Base-by-base conservation (phyloP, 176 grass and related monocot species). In the Aegilops speltoides region DNA sequence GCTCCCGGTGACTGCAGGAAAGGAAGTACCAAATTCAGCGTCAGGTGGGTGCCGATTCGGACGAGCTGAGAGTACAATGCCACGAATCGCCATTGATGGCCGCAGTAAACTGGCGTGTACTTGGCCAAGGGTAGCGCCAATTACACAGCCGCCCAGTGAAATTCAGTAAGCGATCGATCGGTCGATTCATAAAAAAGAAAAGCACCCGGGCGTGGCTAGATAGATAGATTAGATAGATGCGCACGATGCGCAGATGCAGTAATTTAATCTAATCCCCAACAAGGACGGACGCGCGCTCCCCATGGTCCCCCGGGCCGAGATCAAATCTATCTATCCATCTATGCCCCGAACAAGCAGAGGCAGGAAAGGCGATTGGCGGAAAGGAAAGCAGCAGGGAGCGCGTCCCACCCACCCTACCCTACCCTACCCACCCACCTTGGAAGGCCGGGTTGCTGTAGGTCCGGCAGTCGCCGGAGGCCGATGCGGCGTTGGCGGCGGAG, bases 371-470 rank as follows among this genome's bases (percentile, higher is more conserved):
- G 73, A 52, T 31, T 29, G 50, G 50, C 23, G 1, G 34, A 10
- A 10, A 75, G 29, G 20, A 4, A 4, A 34, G 10, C 7, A 20
- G 76, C 33, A 16, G 12, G 15, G 0, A 0, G 48, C 66, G 4
- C 31, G 6, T 8, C 70, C 19, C 34, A 41, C 2, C 33, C 33
- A 16, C 0, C 6, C 19, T 6, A 37, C 36, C 68, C 31, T 8
- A 13, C 1, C 32, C 33, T 31, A 16, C 0, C 7, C 24, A 38
- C 33, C 59, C 77, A 95, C 89, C 87, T 95, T 78, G 87, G 86
- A 94, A 90, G 40, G 91, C 85, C 64, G 93, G 86, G 52, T 95
- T 93, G 80, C 83, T 85, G 88, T 85, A 81, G 0, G 85, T 76
- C 78, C 75, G 17, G 80, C 71, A 86, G 78, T 93, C 89, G 65